Evolutionary conservation across 139 green algal genomes (phyloP), one percentile per base, ranked within the genome.

Genomic region (Axilococcus clingmanii): DNA sequence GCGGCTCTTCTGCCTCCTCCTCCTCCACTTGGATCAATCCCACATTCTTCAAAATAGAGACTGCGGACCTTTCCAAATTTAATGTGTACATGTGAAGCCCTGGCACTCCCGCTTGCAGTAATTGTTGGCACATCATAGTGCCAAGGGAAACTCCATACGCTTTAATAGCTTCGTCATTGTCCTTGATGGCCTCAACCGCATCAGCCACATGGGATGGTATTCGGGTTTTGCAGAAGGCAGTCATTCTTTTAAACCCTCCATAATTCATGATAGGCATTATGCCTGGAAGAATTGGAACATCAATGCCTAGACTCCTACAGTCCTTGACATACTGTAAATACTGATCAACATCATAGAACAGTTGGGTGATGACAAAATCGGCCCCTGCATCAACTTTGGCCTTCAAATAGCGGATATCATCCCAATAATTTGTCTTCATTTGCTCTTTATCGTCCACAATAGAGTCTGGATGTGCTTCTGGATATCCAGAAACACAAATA

Each of bases 251-350:
- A 81, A 98, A 98, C 45, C 90, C 90, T 28, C 77, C 78, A 46
- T 97, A 96, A 0, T 79, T 92, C 75, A 91, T 89, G 74, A 97
- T 88, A 57, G 90, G 90, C 90, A 97, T 97, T 63, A 97, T 93
- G 52, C 90, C 84, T 48, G 89, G 90, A 37, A 97, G 59, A 69
- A 97, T 97, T 52, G 90, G 90, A 24, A 57, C 71, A 0, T 49
- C 78, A 72, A 97, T 96, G 61, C 84, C 89, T 24, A 83, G 52
- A n/a, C 28, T 63, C 27, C 67, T 49, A 63, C 80, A 89, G 57
- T 89, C 80, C 24, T 66, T 64, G 14, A 76, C 71, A 44, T 88
- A 95, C 66, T 92, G 63, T 32, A 95, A 22, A 72, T 90, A 97
- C 11, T 66, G 42, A 43, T 90, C 84, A 11, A 83, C 73, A 25